These are phyloP conservation scores for Talaromyces sp. DNA, from an alignment of 2,329 filamentous ascomycete species.

Conservation along the genomic window DNA sequence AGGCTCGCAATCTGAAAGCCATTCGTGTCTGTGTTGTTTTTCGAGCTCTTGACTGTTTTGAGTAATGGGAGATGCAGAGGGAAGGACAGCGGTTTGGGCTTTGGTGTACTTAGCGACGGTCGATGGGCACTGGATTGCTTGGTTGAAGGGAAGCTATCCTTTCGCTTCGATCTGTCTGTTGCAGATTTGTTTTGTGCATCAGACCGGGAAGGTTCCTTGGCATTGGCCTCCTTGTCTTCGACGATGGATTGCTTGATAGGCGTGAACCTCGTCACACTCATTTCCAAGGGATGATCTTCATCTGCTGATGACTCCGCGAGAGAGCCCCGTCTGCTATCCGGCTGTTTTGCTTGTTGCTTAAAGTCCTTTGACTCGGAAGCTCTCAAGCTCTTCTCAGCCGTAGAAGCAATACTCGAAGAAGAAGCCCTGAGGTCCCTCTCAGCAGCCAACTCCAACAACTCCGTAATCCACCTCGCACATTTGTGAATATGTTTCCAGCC, in stretches of 20 bases:
- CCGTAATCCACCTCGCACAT: conserved; percentile 76
- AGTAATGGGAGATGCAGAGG: neutral
- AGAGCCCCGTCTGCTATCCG: conserved; percentile 46
- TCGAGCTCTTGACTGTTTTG: neutral
- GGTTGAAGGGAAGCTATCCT: neutral
- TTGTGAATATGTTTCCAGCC: conserved; percentile 84
- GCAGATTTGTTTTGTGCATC: neutral
- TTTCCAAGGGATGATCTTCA: conserved; percentile 79
- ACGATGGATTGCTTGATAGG: conserved; percentile 18
- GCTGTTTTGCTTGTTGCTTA: neutral
- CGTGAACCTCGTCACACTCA: conserved; percentile 54
- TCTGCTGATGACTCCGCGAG: conserved; percentile 66
- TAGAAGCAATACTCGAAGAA: conserved; percentile 19
- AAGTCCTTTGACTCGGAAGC: neutral
- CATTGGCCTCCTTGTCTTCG: neutral
- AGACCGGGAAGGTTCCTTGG: neutral
- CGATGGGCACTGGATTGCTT: neutral
- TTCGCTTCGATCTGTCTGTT: neutral
- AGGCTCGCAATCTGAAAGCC: neutral
- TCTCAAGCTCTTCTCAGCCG: neutral
- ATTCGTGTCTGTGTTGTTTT: neutral
- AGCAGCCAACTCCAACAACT: conserved; percentile 56
- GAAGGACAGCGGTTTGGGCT: neutral
- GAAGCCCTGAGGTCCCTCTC: conserved; percentile 21
- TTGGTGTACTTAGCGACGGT: neutral